Evolutionary conservation across 176 grass and related monocot genomes (phyloP).

Genomic region (Raddia distichophylla): DNA sequence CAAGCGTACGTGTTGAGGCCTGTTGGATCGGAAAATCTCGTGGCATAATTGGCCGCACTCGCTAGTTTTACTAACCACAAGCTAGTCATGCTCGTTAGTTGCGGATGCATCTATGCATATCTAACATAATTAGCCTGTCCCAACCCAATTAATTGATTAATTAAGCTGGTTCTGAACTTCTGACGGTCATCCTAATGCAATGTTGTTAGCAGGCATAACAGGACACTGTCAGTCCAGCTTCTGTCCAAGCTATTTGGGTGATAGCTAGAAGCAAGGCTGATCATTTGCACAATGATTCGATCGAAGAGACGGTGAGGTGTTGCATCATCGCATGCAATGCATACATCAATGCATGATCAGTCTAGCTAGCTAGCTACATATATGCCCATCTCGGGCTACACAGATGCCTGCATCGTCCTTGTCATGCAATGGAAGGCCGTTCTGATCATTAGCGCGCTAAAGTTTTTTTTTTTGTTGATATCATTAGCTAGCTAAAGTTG

Average conservation of each 20-base stretch:
- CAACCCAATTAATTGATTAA: no score
- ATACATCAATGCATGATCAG: background rate
- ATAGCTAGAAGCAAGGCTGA: background rate
- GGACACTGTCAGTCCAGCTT: no score
- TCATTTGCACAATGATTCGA: background rate
- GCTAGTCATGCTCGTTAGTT: background rate
- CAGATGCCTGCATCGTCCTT: background rate
- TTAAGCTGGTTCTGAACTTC: no score
- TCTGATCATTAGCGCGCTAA: background rate
- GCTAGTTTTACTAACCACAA: background rate
- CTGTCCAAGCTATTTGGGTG: no score
- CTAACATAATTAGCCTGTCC: background rate
- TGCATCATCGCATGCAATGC: background rate
- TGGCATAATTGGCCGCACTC: constrained; percentile 13
- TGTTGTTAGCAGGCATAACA: no score
- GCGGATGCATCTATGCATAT: background rate
- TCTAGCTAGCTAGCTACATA: constrained; percentile 8
- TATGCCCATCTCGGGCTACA: background rate
- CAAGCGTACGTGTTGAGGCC: constrained; percentile 8
- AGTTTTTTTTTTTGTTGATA: no score
- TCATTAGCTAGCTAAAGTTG: background rate
- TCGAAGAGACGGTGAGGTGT: background rate
- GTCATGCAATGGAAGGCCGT: background rate
- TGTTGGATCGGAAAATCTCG: constrained; percentile 25
- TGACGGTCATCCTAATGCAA: no score